Evolutionary conservation across 345 rosid species (phyloP).

Genomic region (Erucastrum elatum): DNA sequence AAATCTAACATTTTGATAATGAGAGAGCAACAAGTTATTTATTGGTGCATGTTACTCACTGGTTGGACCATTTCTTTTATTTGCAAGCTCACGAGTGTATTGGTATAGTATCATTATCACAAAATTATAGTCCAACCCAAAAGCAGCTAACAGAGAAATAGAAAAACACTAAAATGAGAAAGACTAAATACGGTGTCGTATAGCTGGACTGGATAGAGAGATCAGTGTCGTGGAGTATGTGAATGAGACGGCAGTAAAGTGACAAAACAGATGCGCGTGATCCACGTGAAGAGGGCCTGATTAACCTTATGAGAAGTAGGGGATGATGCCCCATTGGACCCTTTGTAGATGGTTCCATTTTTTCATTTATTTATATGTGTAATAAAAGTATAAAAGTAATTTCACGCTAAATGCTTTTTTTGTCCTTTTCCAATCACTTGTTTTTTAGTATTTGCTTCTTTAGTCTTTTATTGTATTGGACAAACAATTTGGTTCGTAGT

Average conservation of each 20-base stretch:
- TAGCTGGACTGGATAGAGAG: conserved; percentile 29
- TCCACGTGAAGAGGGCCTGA: conserved; percentile 37
- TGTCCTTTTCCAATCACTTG: not conserved
- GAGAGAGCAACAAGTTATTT: conserved; percentile 21
- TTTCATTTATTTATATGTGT: too few relatives aligned
- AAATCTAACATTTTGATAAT: conserved; percentile 21
- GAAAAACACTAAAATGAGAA: conserved; percentile 3
- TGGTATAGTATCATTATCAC: conserved; percentile 1
- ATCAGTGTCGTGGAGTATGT: conserved; percentile 32
- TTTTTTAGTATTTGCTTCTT: not conserved
- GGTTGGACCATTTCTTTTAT: conserved; percentile 28
- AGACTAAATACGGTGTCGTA: conserved; percentile 23
- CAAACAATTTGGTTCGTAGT: not conserved
- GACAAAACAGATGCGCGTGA: conserved; percentile 35
- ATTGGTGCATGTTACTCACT: conserved; percentile 31
- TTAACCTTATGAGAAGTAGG: conserved; percentile 8
- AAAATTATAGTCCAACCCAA: not conserved
- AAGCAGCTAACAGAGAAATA: conserved; percentile 1
- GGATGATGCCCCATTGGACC: conserved; percentile 39
- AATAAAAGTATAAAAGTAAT: conserved; percentile 21
- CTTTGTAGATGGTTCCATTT: not conserved
- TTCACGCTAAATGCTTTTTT: conserved; percentile 22
- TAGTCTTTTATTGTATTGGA: not conserved
- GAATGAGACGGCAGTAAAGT: conserved; percentile 29
- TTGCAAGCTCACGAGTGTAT: conserved; percentile 11